Evolutionary conservation across 345 rosid species (phyloP).

Genomic region (Ceriops zippeliana): DNA sequence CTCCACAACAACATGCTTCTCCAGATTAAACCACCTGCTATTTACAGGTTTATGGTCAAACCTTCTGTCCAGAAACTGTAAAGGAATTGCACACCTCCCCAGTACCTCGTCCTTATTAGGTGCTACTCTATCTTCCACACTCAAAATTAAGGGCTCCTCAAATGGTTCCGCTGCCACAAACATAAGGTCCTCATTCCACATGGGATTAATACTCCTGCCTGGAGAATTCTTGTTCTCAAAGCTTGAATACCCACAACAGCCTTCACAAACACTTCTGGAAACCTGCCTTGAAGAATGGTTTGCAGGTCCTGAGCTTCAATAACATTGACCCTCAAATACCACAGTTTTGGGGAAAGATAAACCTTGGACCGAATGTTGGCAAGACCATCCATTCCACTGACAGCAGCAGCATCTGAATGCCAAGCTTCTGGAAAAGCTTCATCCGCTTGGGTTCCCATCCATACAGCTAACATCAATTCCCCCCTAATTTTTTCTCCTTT

Average conservation of each 20-base stretch:
- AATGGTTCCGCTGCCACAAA: constrained; percentile 91
- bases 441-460: constrained; percentile 99
- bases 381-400: constrained; percentile 56
- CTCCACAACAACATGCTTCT: constrained; percentile 42
- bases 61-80: constrained; percentile 52
- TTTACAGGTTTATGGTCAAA: constrained; percentile 59
- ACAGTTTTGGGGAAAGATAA: constrained; percentile 86
- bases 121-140: constrained; percentile 68
- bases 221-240: constrained; percentile 50
- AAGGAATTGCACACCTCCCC: constrained; percentile 51
- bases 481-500: constrained; percentile 70
- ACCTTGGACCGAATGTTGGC: constrained; percentile 81
- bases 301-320: constrained; percentile 85
- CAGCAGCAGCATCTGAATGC: constrained; percentile 90
- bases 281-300: constrained; percentile 56
- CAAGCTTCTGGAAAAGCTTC: constrained; percentile 94
- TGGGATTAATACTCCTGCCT: constrained; percentile 51
- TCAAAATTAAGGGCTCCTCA: constrained; percentile 64
- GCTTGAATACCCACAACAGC: constrained; percentile 61
- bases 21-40: constrained; percentile 71
- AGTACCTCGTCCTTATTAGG: constrained; percentile 72
- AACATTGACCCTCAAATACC: constrained; percentile 75
- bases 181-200: constrained; percentile 82
- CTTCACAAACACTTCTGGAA: constrained; percentile 58
- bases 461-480: constrained; percentile 87